Evolutionary conservation across 805 yeast genomes (phyloP).

Genomic region (Nakazawaea ishiwadae): DNA sequence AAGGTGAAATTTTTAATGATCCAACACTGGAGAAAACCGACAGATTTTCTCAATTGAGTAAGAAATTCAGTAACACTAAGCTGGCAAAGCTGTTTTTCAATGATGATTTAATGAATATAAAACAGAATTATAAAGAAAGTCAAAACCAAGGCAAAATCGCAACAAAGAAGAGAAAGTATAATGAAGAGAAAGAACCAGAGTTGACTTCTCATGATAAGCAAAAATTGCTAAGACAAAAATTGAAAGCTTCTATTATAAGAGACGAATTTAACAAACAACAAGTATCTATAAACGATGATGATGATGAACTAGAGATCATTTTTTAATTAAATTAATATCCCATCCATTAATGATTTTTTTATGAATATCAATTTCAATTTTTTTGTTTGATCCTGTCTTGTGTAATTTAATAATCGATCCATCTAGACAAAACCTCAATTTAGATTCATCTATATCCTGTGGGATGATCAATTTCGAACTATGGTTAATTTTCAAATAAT

Average conservation of each 20-base stretch:
- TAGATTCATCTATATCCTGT: constrained; percentile 22
- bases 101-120: constrained; percentile 45
- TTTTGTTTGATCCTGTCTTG: neutral
- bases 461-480: constrained; percentile 5
- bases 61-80: constrained; percentile 32
- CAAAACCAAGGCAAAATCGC: neutral
- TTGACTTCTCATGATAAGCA: constrained; percentile 2
- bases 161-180: neutral
- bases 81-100: constrained; percentile 49
- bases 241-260: constrained; percentile 5
- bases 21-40: constrained; percentile 21
- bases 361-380: constrained; percentile 5
- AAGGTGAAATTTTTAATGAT: constrained; percentile 23
- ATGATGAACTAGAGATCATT: constrained; percentile 10
- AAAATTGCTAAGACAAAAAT: constrained; percentile 4
- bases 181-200: neutral
- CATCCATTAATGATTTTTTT: neutral
- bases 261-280: neutral
- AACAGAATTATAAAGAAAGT: constrained; percentile 13
- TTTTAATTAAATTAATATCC: constrained; percentile 3
- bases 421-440: constrained; percentile 62
- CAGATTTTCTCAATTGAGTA: constrained; percentile 17
- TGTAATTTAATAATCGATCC: constrained; percentile 43
- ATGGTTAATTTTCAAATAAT: constrained; percentile 30
- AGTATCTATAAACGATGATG: constrained; percentile 3